These are phyloP conservation scores for Tephrocybe sp. DNA, from an alignment of 768 basidiomycete genomes.

Conservation along the genomic window DNA sequence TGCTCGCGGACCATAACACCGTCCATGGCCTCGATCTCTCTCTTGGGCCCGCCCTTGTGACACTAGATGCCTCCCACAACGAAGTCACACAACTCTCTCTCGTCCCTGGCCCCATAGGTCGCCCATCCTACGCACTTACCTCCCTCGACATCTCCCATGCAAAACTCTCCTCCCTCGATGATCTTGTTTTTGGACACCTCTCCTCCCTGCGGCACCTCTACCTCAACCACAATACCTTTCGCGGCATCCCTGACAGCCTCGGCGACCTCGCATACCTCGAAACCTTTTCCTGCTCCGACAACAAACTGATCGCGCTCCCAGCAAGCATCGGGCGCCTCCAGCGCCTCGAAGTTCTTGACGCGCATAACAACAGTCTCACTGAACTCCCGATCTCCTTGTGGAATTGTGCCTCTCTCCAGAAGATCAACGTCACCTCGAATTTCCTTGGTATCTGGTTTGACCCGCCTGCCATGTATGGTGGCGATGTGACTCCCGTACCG, in stretches of 20 bases:
- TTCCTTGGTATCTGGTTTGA: conserved; percentile 72
- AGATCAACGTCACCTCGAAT: conserved; percentile 90
- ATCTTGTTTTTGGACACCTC: conserved; percentile 70
- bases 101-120: conserved; percentile 44
- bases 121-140: conserved; percentile 59
- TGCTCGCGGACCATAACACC: conserved; percentile 82
- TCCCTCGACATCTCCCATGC: conserved; percentile 84
- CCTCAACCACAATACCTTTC: conserved; percentile 87
- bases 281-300: conserved; percentile 86
- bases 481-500: too few species aligned
- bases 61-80: conserved; percentile 81
- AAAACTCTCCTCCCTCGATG: conserved; percentile 83
- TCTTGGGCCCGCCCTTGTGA: conserved; percentile 62
- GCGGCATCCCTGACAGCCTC: conserved; percentile 79
- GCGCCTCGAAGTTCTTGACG: conserved; percentile 75
- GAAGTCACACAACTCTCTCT: conserved; percentile 82
- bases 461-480: conserved; percentile 39
- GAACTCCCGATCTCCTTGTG: conserved; percentile 78
- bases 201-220: conserved; percentile 68
- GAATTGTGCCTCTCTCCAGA: conserved; percentile 72
- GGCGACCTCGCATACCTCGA: conserved; percentile 72
- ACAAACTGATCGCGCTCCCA: conserved; percentile 78
- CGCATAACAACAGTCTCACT: conserved; percentile 87
- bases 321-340: conserved; percentile 72
- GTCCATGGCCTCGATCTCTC: conserved; percentile 80